Conservation (phyloP, 2,329 filamentous ascomycete genomes). For the Xylariomycetidae sp. region DNA sequence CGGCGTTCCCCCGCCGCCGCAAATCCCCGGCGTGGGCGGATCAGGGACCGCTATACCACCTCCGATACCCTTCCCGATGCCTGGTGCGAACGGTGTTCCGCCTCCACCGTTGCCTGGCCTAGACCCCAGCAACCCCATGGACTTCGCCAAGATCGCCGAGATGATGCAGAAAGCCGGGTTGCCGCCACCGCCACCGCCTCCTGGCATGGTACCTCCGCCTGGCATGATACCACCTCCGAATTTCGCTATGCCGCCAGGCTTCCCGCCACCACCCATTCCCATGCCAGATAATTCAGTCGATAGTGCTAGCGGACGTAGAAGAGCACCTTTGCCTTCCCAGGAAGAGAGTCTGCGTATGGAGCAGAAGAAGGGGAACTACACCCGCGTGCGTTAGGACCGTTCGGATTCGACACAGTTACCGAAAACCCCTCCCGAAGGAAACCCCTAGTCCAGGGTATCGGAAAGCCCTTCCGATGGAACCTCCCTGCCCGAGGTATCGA, state of each 20-base stretch:
- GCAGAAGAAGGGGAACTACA: constrained; percentile 61
- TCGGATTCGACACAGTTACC: too few species aligned
- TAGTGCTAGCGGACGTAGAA: constrained; percentile 31
- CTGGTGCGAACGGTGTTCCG: constrained; percentile 30
- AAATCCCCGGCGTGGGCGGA: constrained; percentile 27
- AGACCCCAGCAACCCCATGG: constrained; percentile 54
- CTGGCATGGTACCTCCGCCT: constrained; percentile 39
- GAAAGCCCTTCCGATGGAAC: too few species aligned
- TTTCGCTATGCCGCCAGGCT: constrained; percentile 31
- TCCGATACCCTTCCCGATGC: constrained; percentile 50
- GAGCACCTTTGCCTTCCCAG: constrained; percentile 74
- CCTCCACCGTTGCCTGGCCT: constrained; percentile 45
- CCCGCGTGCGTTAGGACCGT: constrained; percentile 39
- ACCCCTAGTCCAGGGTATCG: too few species aligned
- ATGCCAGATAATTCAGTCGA: constrained; percentile 10
- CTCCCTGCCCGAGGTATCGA: too few species aligned
- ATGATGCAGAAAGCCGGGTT: constrained; percentile 61
- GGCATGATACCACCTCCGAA: constrained; percentile 41
- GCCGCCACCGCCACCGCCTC: constrained; percentile 51
- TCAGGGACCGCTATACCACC: constrained; percentile 29
- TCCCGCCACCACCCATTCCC: constrained; percentile 25
- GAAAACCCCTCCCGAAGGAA: too few species aligned
- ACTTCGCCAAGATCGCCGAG: constrained; percentile 55
- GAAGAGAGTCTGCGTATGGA: constrained; percentile 75
- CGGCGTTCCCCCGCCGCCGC: constrained; percentile 29